These are phyloP conservation scores for Penicillium palitans DNA, from an alignment of 2,329 filamentous ascomycete species.

Conservation along the genomic window DNA sequence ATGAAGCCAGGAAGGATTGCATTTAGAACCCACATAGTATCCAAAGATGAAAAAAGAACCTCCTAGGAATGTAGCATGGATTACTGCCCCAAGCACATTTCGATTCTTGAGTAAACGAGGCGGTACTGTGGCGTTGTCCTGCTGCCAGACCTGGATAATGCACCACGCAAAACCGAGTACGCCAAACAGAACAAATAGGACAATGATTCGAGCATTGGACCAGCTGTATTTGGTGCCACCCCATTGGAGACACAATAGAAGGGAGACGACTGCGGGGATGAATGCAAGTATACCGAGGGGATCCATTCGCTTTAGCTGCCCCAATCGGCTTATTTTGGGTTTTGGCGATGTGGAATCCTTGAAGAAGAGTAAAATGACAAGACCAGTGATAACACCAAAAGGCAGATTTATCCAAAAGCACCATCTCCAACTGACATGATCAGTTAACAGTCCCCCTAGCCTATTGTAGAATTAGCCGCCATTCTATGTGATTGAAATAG, in stretches of 20 bases:
- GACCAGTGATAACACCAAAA: conserved; percentile 32
- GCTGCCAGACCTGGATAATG: conserved; percentile 40
- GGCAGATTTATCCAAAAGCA: conserved; percentile 47
- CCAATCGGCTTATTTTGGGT: conserved; percentile 18
- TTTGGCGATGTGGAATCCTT: conserved; percentile 26
- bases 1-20: too few relatives aligned
- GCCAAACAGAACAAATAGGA: conserved; percentile 52
- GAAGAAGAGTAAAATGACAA: conserved; percentile 38
- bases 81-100: conserved; percentile 44
- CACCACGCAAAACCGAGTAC: conserved; percentile 48
- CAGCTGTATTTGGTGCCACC: conserved; percentile 49
- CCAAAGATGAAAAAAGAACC: conserved; percentile 47
- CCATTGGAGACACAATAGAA: conserved; percentile 52
- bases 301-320: conserved; percentile 38
- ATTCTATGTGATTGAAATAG: too few relatives aligned
- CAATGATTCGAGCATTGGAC: conserved; percentile 48
- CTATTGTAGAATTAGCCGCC: conserved; percentile 13
- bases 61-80: conserved; percentile 46
- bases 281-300: conserved; percentile 48
- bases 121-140: conserved; percentile 48
- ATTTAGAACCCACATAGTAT: conserved; percentile 42
- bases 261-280: conserved; percentile 47
- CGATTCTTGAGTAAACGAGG: conserved; percentile 47
- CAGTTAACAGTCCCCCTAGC: conserved; percentile 48
- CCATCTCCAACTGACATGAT: conserved; percentile 46